Percentiles rank a stretch among this genome's conserved stretches.
Conservation (phyloP, 2,329 filamentous ascomycete genomes). For the Verticillium nonalfalfae region DNA sequence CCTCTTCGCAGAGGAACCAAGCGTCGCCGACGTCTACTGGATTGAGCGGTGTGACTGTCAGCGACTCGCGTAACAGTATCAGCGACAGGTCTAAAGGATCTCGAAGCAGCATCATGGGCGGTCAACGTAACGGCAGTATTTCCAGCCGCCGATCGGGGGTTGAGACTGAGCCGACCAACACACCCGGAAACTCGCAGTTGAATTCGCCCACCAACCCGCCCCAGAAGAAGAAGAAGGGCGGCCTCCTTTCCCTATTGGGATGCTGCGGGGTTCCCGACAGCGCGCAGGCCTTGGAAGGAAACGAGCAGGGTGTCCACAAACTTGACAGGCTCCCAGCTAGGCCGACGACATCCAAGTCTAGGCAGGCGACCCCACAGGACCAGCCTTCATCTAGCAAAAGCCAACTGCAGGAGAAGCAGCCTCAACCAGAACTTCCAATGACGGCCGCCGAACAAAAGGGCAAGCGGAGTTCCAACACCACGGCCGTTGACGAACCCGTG, state of each 20-base stretch:
- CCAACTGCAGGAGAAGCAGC: conserved; percentile 44
- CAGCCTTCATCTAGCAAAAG: conserved; percentile 29
- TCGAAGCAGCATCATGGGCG: conserved; percentile 56
- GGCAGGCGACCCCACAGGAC: conserved; percentile 42
- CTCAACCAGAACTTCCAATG: conserved; percentile 24
- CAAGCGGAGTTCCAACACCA: conserved; percentile 39
- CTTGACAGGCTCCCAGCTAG: conserved; percentile 49
- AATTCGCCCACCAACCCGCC: conserved; percentile 43
- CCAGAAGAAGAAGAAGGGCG: conserved; percentile 48
- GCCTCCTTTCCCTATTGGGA: conserved; percentile 53
- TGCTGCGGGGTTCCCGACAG: conserved; percentile 62
- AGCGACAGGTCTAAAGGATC: conserved; percentile 60
- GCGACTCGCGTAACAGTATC: conserved; percentile 55
- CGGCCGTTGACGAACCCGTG: conserved; percentile 38
- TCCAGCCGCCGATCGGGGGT: conserved; percentile 54
- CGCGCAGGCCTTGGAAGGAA: conserved; percentile 45
- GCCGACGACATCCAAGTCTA: conserved; percentile 47
- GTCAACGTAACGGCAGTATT: conserved; percentile 60
- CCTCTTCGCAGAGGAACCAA: conserved; percentile 55
- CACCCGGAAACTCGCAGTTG: conserved; percentile 42
- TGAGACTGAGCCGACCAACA: conserved; percentile 44
- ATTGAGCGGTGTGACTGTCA: conserved; percentile 52
- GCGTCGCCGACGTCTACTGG: conserved; percentile 53
- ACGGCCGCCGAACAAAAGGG: conserved; percentile 30
- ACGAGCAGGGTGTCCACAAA: conserved; percentile 49